Conservation (phyloP, 2,329 filamentous ascomycete genomes). For the Penicillium polonicum region DNA sequence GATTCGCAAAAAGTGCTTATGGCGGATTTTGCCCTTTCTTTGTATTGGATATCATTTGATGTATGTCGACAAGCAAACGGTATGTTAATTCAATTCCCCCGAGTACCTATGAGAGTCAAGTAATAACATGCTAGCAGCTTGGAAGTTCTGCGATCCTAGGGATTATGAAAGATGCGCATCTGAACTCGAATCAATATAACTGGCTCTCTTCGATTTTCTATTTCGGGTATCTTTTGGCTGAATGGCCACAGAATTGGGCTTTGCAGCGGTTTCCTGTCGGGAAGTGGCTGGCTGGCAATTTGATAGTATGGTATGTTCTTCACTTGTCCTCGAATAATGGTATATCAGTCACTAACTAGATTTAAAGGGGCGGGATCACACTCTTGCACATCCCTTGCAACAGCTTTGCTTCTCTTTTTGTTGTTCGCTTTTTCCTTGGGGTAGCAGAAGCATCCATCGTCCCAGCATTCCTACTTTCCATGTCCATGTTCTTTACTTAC, state of each 20-base stretch:
- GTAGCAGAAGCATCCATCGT: conserved; percentile 54
- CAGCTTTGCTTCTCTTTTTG: conserved; percentile 50
- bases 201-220: conserved; percentile 47
- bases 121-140: conserved; percentile 10
- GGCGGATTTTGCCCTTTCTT: conserved; percentile 41
- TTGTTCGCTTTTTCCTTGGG: conserved; percentile 53
- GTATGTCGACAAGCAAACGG: conserved; percentile 43
- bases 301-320: conserved; percentile 24
- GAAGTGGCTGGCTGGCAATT: conserved; percentile 38
- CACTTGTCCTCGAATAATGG: neutral
- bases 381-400: conserved; percentile 46
- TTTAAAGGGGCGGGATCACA: conserved; percentile 32
- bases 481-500: conserved; percentile 43
- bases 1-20: conserved; percentile 35
- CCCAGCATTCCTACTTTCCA: conserved; percentile 47
- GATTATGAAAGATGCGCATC: conserved; percentile 32
- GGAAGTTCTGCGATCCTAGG: conserved; percentile 32
- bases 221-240: conserved; percentile 42
- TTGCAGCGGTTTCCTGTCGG: conserved; percentile 43
- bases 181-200: conserved; percentile 35
- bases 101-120: neutral
- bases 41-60: conserved; percentile 44
- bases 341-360: neutral
- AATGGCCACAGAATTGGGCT: conserved; percentile 45
- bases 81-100: conserved; percentile 11